These are phyloP conservation scores for Esteya vermicola DNA, from an alignment of 2,329 filamentous ascomycete genomes.

Conservation along the genomic window DNA sequence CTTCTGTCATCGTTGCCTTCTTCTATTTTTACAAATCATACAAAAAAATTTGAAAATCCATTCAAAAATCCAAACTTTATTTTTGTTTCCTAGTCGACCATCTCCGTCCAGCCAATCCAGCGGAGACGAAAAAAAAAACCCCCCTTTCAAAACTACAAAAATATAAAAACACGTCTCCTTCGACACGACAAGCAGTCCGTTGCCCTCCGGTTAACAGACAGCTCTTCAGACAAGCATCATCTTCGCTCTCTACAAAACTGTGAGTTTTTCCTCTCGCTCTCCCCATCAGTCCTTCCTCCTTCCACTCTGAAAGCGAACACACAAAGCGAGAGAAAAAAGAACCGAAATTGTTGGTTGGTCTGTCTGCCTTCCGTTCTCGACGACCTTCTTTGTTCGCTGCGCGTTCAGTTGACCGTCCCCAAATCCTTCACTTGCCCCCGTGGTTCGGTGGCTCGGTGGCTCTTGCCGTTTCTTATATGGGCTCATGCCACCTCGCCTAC, in stretches of 20 bases:
- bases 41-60: constrained; percentile 50
- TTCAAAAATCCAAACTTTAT: constrained; percentile 25
- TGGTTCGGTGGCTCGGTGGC: too few relatives aligned
- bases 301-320: neutral
- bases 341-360: too few relatives aligned
- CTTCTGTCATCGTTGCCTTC: constrained; percentile 39
- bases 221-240: neutral
- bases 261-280: too few relatives aligned
- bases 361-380: neutral
- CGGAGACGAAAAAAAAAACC: constrained; percentile 9
- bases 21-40: constrained; percentile 32
- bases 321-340: neutral
- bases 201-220: too few relatives aligned
- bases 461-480: too few relatives aligned
- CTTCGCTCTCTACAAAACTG: too few relatives aligned
- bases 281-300: too few relatives aligned
- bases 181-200: too few relatives aligned
- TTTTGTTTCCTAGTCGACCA: constrained; percentile 4
- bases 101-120: constrained; percentile 8
- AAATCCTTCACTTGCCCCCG: too few relatives aligned
- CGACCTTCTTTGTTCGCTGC: neutral
- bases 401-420: too few relatives aligned
- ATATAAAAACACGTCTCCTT: neutral
- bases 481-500: too few relatives aligned
- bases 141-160: too few relatives aligned